Conservation (phyloP, 345 rosid genomes). For the Lepidium didymum region DNA sequence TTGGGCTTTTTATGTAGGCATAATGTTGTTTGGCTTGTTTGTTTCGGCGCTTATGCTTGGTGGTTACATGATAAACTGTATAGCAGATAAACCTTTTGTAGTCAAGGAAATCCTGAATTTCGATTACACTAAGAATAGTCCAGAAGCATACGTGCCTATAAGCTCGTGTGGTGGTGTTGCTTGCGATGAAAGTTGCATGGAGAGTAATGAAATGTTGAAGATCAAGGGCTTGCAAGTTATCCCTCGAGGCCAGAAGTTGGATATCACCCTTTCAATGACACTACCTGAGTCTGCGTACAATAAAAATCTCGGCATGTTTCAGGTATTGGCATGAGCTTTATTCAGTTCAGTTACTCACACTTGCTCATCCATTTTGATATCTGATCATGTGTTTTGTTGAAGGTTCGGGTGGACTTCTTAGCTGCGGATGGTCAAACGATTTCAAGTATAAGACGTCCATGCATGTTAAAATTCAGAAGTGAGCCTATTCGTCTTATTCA, state of each 20-base stretch:
- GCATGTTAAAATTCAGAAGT: slow-evolving; percentile 74
- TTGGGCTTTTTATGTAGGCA: slow-evolving; percentile 61
- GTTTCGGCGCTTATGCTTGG: slow-evolving; percentile 43
- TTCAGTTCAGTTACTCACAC: not conserved
- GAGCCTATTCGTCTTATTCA: slow-evolving; percentile 55
- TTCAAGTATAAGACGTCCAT: slow-evolving; percentile 53
- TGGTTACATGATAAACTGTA: slow-evolving; percentile 46
- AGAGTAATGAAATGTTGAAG: slow-evolving; percentile 30
- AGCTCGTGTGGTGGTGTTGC: slow-evolving; percentile 41
- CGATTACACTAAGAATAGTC: slow-evolving; percentile 39
- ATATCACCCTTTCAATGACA: slow-evolving; percentile 23
- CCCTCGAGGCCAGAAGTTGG: slow-evolving; percentile 22
- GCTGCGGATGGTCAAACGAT: slow-evolving; percentile 53
- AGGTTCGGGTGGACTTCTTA: slow-evolving; percentile 75
- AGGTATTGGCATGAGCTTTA: slow-evolving; percentile 39
- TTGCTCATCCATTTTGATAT: not conserved
- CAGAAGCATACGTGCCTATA: slow-evolving; percentile 59
- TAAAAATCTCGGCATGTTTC: slow-evolving; percentile 77
- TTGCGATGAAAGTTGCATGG: slow-evolving; percentile 44
- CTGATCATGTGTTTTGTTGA: slow-evolving; percentile 25
- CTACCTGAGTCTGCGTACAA: slow-evolving; percentile 84
- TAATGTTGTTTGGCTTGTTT: slow-evolving; percentile 49
- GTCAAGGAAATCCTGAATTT: slow-evolving; percentile 56
- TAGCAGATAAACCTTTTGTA: slow-evolving; percentile 55
- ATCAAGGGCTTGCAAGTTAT: slow-evolving; percentile 7